These are phyloP conservation scores for Coniochaeta pulveracea DNA, from an alignment of 2,329 filamentous ascomycete genomes.

Conservation along the genomic window DNA sequence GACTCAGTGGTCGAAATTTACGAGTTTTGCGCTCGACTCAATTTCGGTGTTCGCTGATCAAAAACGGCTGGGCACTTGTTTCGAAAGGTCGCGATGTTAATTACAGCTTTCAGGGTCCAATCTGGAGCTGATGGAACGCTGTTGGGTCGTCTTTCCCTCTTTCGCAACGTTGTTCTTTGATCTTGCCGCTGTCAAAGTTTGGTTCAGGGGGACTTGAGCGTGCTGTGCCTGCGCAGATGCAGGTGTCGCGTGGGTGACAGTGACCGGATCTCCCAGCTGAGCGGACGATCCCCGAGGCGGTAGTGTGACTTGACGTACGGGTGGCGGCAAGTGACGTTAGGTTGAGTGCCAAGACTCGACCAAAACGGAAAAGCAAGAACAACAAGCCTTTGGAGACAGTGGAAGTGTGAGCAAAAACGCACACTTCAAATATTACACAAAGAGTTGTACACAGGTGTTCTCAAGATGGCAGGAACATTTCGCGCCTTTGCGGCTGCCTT, in stretches of 20 bases:
- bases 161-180: not conserved
- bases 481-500: too few relatives aligned
- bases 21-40: constrained; percentile 1
- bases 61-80: not conserved
- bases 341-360: too few relatives aligned
- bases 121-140: too few relatives aligned
- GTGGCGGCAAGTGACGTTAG: too few relatives aligned
- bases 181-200: not conserved
- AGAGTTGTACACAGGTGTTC: too few relatives aligned
- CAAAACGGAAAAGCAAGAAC: too few relatives aligned
- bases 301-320: constrained; percentile 4
- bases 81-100: not conserved
- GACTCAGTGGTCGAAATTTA: not conserved
- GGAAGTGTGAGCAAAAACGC: too few relatives aligned
- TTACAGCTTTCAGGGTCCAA: not conserved
- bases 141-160: not conserved
- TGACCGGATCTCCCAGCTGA: not conserved
- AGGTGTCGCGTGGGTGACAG: constrained; percentile 2
- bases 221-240: constrained; percentile 3
- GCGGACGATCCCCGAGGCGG: not conserved
- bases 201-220: not conserved
- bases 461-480: too few relatives aligned
- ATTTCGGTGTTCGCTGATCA: too few relatives aligned
- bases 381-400: too few relatives aligned
- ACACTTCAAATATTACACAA: too few relatives aligned